Evolutionary conservation across 441 rosid genomes (phyloP).

Genomic region (Mallotus repandus): DNA sequence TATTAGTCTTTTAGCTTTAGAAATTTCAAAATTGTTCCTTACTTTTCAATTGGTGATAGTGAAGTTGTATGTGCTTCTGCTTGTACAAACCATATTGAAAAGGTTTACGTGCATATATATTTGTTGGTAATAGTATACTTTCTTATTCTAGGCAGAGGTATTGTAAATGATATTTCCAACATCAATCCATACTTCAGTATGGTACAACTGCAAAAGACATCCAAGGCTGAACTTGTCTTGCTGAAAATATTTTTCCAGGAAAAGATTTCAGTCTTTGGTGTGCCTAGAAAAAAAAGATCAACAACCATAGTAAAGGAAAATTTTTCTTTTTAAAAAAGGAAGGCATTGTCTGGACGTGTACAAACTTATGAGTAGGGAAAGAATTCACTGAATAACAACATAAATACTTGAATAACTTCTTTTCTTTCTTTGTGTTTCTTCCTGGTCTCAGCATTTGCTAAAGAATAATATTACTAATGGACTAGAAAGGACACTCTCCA

Average conservation of each 20-base stretch:
- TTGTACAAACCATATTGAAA: neutral
- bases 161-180: neutral
- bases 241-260: no score
- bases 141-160: constrained; percentile 8
- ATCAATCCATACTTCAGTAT: neutral
- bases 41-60: neutral
- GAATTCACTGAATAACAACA: no score
- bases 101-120: neutral
- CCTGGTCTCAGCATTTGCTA: constrained; percentile 38
- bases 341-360: no score
- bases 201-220: neutral
- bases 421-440: neutral
- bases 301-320: no score
- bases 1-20: neutral
- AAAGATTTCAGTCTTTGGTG: no score
- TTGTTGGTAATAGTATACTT: neutral
- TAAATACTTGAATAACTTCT: no score
- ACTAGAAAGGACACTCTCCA: constrained; percentile 89
- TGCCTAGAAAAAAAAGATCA: no score
- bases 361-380: no score
- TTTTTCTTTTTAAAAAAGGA: no score
- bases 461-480: constrained; percentile 55
- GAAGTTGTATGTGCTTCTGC: neutral
- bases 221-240: neutral
- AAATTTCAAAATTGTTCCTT: neutral